phyloP scores from a whole-genome alignment of 1,139 yeast species.

The Taiozyma sp. region DNA sequence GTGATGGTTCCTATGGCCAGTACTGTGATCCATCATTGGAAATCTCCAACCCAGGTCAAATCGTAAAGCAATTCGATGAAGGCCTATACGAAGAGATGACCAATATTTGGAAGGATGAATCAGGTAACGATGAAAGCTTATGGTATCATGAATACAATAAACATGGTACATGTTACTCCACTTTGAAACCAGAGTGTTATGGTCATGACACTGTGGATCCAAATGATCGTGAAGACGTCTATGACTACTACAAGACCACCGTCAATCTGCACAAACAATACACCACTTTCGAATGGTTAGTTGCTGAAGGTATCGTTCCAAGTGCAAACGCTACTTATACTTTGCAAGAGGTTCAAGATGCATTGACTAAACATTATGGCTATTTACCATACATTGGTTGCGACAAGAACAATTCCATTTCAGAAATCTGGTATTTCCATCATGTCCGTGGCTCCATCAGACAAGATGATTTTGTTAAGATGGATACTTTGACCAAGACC shows the following conservation, averaged over 20 bases:
- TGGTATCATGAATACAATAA: constrained; percentile 95
- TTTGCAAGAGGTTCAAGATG: constrained; percentile 51
- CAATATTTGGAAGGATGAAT: constrained; percentile 67
- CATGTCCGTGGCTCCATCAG: constrained; percentile 68
- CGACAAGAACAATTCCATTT: constrained; percentile 57
- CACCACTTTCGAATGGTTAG: constrained; percentile 66
- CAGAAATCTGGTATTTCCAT: constrained; percentile 86
- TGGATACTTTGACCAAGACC: constrained; percentile 47
- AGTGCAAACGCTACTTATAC: constrained; percentile 1
- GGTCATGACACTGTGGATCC: constrained; percentile 22
- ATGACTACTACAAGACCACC: constrained; percentile 68
- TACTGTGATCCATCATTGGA: constrained; percentile 66
- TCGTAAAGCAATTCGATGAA: constrained; percentile 46
- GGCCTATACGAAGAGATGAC: constrained; percentile 52
- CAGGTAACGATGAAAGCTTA: constrained; percentile 65
- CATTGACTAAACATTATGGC: constrained; percentile 55
- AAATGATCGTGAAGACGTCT: constrained; percentile 48
- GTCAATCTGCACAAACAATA: constrained; percentile 56
- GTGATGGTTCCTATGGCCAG: constrained; percentile 66
- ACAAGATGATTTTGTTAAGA: constrained; percentile 56
- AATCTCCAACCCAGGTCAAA: constrained; percentile 45
- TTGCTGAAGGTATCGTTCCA: constrained; percentile 63
- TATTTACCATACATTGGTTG: constrained; percentile 64
- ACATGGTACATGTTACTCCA: constrained; percentile 87
- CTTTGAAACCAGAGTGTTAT: constrained; percentile 62